These are phyloP conservation scores for Calonectria pseudoreteaudii DNA, from an alignment of 2,329 filamentous ascomycete genomes.

Conservation along the genomic window DNA sequence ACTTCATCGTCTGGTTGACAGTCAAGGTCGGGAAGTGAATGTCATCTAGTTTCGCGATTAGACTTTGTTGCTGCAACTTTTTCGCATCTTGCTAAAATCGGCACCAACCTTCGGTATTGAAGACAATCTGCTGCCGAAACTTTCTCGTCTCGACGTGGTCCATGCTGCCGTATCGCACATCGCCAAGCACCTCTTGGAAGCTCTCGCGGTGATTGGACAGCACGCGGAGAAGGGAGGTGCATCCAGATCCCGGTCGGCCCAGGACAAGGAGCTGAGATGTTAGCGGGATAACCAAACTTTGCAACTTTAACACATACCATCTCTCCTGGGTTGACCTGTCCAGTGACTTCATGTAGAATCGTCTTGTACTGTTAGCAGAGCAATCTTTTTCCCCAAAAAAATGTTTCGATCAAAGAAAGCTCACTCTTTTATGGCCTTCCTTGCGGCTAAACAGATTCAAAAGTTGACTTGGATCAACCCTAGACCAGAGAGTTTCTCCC, in stretches of 20 bases:
- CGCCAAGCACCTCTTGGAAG: slow-evolving; percentile 43
- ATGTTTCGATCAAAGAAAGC: no score
- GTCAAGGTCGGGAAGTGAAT: slow-evolving; percentile 75
- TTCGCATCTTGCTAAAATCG: background rate
- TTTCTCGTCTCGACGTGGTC: slow-evolving; percentile 37
- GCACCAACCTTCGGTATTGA: slow-evolving; percentile 46
- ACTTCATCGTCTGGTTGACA: slow-evolving; percentile 72
- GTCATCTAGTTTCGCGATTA: slow-evolving; percentile 51
- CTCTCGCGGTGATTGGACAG: slow-evolving; percentile 45
- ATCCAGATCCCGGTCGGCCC: slow-evolving; percentile 47
- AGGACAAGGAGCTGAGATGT: slow-evolving; percentile 45
- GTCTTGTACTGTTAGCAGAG: slow-evolving; percentile 42
- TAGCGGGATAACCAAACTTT: background rate
- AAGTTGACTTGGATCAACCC: slow-evolving; percentile 36
- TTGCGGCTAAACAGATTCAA: slow-evolving; percentile 12
- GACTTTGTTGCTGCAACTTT: background rate
- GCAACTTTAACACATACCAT: slow-evolving; percentile 47
- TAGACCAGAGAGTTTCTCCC: slow-evolving; percentile 39
- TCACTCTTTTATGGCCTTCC: slow-evolving; percentile 17
- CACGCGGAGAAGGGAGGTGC: slow-evolving; percentile 46
- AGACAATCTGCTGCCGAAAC: slow-evolving; percentile 45
- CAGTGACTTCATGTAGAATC: slow-evolving; percentile 52
- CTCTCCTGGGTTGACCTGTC: slow-evolving; percentile 55
- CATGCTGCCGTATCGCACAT: slow-evolving; percentile 44
- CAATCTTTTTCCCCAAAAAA: background rate